Conservation (phyloP, 345 rosid species). For the Euphorbia pulcherrima region DNA sequence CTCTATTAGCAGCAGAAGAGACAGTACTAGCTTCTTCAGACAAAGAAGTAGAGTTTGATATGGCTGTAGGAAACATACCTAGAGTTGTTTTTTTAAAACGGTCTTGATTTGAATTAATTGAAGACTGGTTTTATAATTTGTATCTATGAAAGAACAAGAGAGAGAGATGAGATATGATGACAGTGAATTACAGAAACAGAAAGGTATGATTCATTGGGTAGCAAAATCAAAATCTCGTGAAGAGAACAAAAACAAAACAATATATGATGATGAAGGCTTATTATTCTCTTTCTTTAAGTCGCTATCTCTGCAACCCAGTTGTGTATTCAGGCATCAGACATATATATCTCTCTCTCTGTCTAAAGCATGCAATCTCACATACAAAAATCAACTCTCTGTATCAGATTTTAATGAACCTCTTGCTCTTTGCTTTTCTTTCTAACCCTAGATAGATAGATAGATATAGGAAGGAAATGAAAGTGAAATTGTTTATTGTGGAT, state of each 20-base stretch:
- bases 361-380: conserved; percentile 34
- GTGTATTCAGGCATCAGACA: conserved; percentile 43
- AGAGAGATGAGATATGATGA: conserved; percentile 40
- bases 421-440: conserved; percentile 23
- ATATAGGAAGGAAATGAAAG: conserved; percentile 9
- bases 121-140: background rate
- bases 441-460: conserved; percentile 34
- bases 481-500: conserved; percentile 20
- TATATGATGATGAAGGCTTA: conserved; percentile 54
- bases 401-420: conserved; percentile 26
- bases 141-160: conserved; percentile 22
- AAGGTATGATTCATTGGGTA: conserved; percentile 60
- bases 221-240: conserved; percentile 59
- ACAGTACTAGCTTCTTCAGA: conserved; percentile 67
- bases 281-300: conserved; percentile 76
- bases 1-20: conserved; percentile 54
- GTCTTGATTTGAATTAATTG: no score
- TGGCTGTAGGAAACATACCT: conserved; percentile 56
- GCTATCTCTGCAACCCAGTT: conserved; percentile 44
- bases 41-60: conserved; percentile 60
- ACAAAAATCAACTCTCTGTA: conserved; percentile 23
- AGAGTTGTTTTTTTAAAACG: conserved; percentile 3
- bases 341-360: conserved; percentile 27
- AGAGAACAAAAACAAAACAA: conserved; percentile 22
- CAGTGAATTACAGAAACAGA: conserved; percentile 50